Conservation (phyloP, 345 rosid species). For the Erodium maritimum region DNA sequence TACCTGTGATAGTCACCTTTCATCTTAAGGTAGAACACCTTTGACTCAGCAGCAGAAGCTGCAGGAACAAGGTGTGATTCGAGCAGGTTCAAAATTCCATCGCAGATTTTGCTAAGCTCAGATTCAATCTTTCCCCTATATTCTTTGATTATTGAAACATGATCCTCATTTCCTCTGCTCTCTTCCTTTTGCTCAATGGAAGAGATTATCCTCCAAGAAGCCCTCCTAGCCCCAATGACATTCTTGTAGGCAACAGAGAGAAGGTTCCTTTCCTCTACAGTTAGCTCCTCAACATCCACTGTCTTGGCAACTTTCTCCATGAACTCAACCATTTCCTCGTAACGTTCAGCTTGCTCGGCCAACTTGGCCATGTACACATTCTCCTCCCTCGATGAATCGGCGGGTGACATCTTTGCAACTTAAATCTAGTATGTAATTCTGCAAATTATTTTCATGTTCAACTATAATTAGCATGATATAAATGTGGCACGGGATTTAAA, state of each 20-base stretch:
- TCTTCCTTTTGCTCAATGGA: slow-evolving; percentile 99
- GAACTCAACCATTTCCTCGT: slow-evolving; percentile 95
- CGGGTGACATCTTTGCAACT: slow-evolving; percentile 44
- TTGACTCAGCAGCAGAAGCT: slow-evolving; percentile 77
- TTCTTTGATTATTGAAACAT: slow-evolving; percentile 64
- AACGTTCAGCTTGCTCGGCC: slow-evolving; percentile 96
- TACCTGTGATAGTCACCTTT: slow-evolving; percentile 94
- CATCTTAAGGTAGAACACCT: slow-evolving; percentile 95
- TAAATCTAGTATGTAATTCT: slow-evolving; percentile 13
- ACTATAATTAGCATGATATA: background rate
- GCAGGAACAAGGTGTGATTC: slow-evolving; percentile 83
- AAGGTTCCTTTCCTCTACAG: slow-evolving; percentile 90
- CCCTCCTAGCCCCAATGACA: slow-evolving; percentile 97
- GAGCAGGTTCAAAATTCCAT: slow-evolving; percentile 73
- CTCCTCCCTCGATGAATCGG: slow-evolving; percentile 71
- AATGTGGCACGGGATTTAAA: background rate
- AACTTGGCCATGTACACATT: slow-evolving; percentile 91
- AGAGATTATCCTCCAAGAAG: slow-evolving; percentile 98
- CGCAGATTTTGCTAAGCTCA: slow-evolving; percentile 86
- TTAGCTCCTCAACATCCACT: slow-evolving; percentile 70
- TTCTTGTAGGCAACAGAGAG: slow-evolving; percentile 97
- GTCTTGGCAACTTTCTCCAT: slow-evolving; percentile 95
- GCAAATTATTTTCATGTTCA: background rate
- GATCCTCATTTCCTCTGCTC: slow-evolving; percentile 80
- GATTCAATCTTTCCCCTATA: slow-evolving; percentile 81